A percentile compares a stretch with the other conserved stretches of the same genome.
These are phyloP conservation scores for Raffaelea deltoideospora DNA, from an alignment of 2,329 filamentous ascomycete species.

Conservation along the genomic window DNA sequence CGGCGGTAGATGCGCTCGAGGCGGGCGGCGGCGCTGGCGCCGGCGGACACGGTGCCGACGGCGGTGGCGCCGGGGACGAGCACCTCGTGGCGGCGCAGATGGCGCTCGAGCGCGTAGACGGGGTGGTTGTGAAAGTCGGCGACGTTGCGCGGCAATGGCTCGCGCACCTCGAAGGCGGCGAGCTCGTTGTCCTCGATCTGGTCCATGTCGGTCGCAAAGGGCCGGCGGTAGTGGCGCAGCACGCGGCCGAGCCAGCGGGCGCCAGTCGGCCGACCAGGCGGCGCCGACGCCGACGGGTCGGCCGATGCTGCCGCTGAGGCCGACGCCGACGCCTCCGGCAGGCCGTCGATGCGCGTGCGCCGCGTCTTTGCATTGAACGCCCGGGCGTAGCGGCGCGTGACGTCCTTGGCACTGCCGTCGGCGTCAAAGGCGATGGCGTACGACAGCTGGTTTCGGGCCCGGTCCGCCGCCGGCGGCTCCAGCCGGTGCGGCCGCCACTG, in stretches of 20 bases:
- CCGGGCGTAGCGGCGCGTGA: conserved; percentile 77
- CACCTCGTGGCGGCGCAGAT: conserved; percentile 71
- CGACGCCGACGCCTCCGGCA: conserved; percentile 4
- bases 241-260: conserved; percentile 36
- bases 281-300: not conserved
- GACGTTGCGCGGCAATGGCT: conserved; percentile 76
- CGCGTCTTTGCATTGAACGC: conserved; percentile 83
- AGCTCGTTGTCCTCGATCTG: conserved; percentile 74
- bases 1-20: conserved; percentile 74
- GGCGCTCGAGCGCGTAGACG: conserved; percentile 67
- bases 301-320: not conserved
- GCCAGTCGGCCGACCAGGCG: conserved; percentile 3
- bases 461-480: conserved; percentile 70
- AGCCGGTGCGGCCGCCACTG: conserved; percentile 62
- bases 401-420: conserved; percentile 64
- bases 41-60: conserved; percentile 63
- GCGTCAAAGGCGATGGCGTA: conserved; percentile 81
- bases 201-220: conserved; percentile 47
- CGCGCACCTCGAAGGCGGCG: conserved; percentile 51
- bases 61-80: conserved; percentile 53
- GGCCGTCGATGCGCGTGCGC: conserved; percentile 57
- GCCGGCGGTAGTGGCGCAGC: conserved; percentile 30
- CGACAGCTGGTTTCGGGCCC: conserved; percentile 57
- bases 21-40: conserved; percentile 28
- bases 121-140: conserved; percentile 82